These are phyloP conservation scores for Candida smagusa DNA, from an alignment of 1,139 yeast species.

Conservation along the genomic window DNA sequence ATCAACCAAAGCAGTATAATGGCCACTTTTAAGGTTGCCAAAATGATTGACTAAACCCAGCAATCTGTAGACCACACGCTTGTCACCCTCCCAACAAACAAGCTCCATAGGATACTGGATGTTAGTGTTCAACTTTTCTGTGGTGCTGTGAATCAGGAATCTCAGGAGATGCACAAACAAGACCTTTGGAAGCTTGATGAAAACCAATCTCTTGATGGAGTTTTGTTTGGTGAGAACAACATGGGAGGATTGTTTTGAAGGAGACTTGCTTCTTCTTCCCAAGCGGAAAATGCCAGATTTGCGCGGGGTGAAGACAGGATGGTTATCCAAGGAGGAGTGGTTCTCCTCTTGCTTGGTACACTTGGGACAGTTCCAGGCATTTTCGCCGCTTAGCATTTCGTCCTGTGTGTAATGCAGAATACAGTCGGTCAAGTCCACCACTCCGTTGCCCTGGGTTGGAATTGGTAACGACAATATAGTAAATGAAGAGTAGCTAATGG, in stretches of 20 bases:
- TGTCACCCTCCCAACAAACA: conserved; percentile 42
- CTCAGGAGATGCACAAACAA: conserved; percentile 64
- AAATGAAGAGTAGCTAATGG: conserved; percentile 58
- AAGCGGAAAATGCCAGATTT: conserved; percentile 36
- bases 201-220: conserved; percentile 55
- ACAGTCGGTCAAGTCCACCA: conserved; percentile 56
- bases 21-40: conserved; percentile 72
- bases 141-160: conserved; percentile 51
- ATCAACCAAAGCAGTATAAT: conserved; percentile 65
- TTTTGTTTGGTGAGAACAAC: conserved; percentile 7
- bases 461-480: conserved; percentile 67
- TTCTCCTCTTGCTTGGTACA: conserved; percentile 33
- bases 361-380: conserved; percentile 77
- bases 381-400: conserved; percentile 66
- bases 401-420: conserved; percentile 64
- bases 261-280: conserved; percentile 35
- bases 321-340: conserved; percentile 25
- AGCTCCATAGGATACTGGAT: conserved; percentile 52
- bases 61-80: conserved; percentile 46
- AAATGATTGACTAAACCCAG: conserved; percentile 66
- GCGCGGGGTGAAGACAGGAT: conserved; percentile 34
- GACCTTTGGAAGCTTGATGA: conserved; percentile 62
- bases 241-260: conserved; percentile 12
- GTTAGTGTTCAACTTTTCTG: conserved; percentile 53
- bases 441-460: conserved; percentile 35